Percentiles rank a stretch among this genome's conserved stretches.
Conservation (phyloP, 371 early-diverging fungal species). For the Mortierella sp. region DNA sequence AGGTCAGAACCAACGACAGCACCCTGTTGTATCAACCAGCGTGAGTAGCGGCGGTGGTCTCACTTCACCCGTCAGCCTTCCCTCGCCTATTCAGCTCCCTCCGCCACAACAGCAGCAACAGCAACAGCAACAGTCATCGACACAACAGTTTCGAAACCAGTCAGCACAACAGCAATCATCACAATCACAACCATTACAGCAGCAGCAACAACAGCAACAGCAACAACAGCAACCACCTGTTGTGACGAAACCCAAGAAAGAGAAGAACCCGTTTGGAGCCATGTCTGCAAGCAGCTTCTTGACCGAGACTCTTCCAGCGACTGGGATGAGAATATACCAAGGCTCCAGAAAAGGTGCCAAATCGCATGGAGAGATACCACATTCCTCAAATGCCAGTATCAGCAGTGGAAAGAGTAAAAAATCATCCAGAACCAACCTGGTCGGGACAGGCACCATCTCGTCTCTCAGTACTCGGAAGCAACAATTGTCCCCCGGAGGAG, state of each 20-base stretch:
- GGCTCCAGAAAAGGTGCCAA: constrained; percentile 41
- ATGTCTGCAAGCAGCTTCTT: constrained; percentile 45
- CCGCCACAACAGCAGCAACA: constrained; percentile 18
- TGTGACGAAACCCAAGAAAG: constrained; percentile 34
- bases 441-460: constrained; percentile 22
- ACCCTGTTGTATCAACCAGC: constrained; percentile 31
- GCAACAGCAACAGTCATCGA: constrained; percentile 1
- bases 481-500: constrained; percentile 36
- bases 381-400: background rate
- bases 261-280: constrained; percentile 41
- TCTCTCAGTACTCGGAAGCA: constrained; percentile 45
- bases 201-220: constrained; percentile 9
- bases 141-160: constrained; percentile 4
- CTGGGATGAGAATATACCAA: constrained; percentile 43
- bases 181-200: background rate
- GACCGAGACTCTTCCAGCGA: constrained; percentile 38
- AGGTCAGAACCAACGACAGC: background rate
- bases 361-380: constrained; percentile 37
- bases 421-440: constrained; percentile 15
- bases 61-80: constrained; percentile 33
- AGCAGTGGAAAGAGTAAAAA: constrained; percentile 32
- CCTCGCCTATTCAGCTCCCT: constrained; percentile 30
- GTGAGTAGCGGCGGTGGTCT: constrained; percentile 24
- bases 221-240: background rate
- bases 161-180: background rate